A percentile compares a stretch with the other conserved stretches of the same genome.
Conservation (phyloP, 495 filamentous ascomycete genomes). For the Margaritispora aquatica region DNA sequence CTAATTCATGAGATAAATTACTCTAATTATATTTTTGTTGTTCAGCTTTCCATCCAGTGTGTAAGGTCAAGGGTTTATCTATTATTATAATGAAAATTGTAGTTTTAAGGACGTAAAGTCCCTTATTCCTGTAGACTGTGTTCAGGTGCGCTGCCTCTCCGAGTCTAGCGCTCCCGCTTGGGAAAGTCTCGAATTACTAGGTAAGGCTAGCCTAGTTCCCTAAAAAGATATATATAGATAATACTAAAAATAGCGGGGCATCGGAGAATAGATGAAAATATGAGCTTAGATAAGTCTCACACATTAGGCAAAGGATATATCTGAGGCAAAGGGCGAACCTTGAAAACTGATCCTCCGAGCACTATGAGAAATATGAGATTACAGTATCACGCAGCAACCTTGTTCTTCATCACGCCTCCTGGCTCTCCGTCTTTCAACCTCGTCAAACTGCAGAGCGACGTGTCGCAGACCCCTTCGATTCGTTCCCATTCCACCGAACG, state of each 20-base stretch:
- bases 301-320: not conserved
- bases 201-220: not conserved
- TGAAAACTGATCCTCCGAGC: not conserved
- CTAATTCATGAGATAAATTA: too few relatives aligned
- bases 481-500: not conserved
- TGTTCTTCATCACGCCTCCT: not conserved
- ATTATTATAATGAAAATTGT: too few relatives aligned
- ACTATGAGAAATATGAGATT: not conserved
- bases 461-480: not conserved
- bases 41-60: too few relatives aligned
- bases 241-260: not conserved
- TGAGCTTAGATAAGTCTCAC: not conserved
- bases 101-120: too few relatives aligned
- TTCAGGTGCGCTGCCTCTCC: not conserved
- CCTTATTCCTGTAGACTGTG: not conserved
- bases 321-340: not conserved
- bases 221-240: not conserved
- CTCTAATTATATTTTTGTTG: too few relatives aligned
- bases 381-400: not conserved
- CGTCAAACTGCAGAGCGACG: not conserved
- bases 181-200: not conserved
- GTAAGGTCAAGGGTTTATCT: too few relatives aligned
- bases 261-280: not conserved
- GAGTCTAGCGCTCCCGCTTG: not conserved
- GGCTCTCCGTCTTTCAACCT: not conserved